These are phyloP conservation scores for Coprinellus micaceus DNA, from an alignment of 768 basidiomycete species.

Conservation along the genomic window DNA sequence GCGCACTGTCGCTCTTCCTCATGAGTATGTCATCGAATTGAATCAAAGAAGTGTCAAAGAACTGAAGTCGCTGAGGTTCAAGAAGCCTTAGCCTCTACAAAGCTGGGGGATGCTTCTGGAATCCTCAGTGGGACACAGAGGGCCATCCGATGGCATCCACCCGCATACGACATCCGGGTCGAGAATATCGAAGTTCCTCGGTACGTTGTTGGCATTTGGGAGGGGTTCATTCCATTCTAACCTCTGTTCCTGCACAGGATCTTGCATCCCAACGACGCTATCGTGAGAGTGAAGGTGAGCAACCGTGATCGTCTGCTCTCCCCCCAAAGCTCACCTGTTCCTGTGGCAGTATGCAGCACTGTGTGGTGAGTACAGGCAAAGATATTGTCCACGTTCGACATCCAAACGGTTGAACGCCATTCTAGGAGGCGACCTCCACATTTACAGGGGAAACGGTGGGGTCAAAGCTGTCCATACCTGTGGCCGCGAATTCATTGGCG, in stretches of 20 bases:
- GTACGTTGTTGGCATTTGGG: constrained; percentile 19
- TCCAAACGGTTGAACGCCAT: background rate
- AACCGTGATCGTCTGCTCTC: background rate
- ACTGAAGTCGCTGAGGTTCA: background rate
- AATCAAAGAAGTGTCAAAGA: too few species aligned
- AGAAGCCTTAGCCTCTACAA: background rate
- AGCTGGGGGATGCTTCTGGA: too few species aligned
- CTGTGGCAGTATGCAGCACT: constrained; percentile 59
- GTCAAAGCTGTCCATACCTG: constrained; percentile 53
- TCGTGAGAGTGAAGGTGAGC: constrained; percentile 67
- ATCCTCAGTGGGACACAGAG: constrained; percentile 29
- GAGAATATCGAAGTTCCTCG: constrained; percentile 55
- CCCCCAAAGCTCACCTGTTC: background rate
- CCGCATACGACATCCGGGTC: constrained; percentile 67
- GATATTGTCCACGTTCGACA: background rate
- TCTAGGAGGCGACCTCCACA: constrained; percentile 66
- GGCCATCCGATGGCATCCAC: constrained; percentile 64
- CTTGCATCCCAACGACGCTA: constrained; percentile 70
- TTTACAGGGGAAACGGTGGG: constrained; percentile 63
- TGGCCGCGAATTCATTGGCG: constrained; percentile 79
- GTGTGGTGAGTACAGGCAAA: constrained; percentile 39
- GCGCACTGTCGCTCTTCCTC: background rate
- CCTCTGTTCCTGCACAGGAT: constrained; percentile 38
- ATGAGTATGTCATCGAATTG: too few species aligned
- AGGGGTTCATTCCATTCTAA: background rate